Base-by-base conservation (phyloP, 2,329 filamentous ascomycete genomes). In the Diaporthe velutina region DNA sequence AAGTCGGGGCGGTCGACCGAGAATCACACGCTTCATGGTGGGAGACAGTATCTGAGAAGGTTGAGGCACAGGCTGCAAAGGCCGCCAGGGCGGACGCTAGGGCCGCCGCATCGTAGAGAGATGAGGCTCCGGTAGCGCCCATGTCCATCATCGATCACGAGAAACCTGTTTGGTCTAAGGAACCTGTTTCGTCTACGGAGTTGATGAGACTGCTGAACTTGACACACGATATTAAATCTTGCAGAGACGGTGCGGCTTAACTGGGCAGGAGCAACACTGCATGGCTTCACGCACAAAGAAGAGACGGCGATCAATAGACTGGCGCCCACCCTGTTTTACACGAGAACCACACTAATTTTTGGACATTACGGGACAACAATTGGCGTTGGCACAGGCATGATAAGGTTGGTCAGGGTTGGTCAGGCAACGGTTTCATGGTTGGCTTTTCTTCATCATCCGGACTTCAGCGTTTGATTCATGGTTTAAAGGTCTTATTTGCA, bases 11-110 rank as follows among this genome's bases (percentile, higher is more conserved):
- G 6, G 91, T 95, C 7, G 93, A 95, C 80, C 88, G 92, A 76
- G 91, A 90, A 76, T 88, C 90, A 10, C 93, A 95, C 82, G 90
- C 90, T 17, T 80, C 84, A 57, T 95, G 93, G 92, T 95, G 94
- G 87, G 93, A 94, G 82, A 84, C 87, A 60, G 88, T 94, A 76
- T 90, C 91, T 0, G 87, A 87, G 76, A 90, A 88, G 81, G 86
- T 90, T 35, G 86, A 87, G 77, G 84, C 83, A 75, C 86, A 87
- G 73, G 83, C 55, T 15, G 48, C 70, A 25, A 54, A 52, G 50
- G 35, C 57, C 28, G 33, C 57, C 35, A 28, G 28, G 60, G 48
- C 57, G 33, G 25, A 22, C 33, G 55, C 70, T 2, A 38, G n/a
- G 28, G 40, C 54, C 33, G 38, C 54, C 33, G 15, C 68, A 8